Conservation (phyloP, 1,284 basidiomycete genomes). For the Caloboletus inedulis region DNA sequence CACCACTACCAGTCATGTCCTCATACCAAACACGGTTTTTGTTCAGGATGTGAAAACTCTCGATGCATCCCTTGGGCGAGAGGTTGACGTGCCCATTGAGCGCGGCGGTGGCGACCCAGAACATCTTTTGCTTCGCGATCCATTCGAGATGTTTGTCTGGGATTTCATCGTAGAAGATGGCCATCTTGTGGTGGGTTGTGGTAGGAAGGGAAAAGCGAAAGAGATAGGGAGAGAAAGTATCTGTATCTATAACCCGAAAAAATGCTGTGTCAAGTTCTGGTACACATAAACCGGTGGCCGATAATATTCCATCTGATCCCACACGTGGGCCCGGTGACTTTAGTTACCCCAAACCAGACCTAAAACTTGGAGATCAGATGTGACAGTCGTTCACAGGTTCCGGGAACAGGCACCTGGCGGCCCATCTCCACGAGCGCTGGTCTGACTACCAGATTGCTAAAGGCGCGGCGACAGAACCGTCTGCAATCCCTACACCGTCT, state of each 20-base stretch:
- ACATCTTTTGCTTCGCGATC: conserved; percentile 53
- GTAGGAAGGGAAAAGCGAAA: neutral
- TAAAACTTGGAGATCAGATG: too few species aligned
- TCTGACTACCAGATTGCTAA: too few species aligned
- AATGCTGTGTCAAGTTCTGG: neutral
- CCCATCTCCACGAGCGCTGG: too few species aligned
- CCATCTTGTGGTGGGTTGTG: conserved; percentile 26
- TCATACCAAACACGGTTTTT: conserved; percentile 56
- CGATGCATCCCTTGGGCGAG: conserved; percentile 44
- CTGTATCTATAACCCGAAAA: neutral
- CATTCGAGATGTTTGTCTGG: conserved; percentile 44
- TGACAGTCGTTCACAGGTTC: neutral
- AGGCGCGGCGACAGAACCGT: too few species aligned
- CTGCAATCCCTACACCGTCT: too few species aligned
- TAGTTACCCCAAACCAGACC: too few species aligned
- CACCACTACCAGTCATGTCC: conserved; percentile 56
- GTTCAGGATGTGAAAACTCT: conserved; percentile 48
- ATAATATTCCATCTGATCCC: neutral
- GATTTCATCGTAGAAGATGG: conserved; percentile 40
- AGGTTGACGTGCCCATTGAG: conserved; percentile 55
- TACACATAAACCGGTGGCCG: neutral
- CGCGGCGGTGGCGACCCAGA: conserved; percentile 59
- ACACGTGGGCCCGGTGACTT: neutral
- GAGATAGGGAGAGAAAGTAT: neutral
- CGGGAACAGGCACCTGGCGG: neutral